Evolutionary conservation across 2,329 filamentous ascomycete genomes (phyloP).

Genomic region (Fusarium hostae): DNA sequence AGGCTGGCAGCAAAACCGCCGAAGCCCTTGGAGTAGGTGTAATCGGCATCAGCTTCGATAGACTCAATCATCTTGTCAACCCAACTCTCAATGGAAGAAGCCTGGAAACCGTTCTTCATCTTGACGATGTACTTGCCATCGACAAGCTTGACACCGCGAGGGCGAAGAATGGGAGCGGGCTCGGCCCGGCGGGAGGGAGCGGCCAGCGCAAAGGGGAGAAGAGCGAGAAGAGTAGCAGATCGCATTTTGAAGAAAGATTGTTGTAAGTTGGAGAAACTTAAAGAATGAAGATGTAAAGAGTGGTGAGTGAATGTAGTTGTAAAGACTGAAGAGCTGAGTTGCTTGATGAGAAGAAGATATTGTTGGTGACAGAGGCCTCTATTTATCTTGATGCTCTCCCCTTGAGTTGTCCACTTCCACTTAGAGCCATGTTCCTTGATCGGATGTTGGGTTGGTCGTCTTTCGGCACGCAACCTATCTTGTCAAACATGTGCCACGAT

Average conservation of each 20-base stretch:
- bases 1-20: slow-evolving; percentile 45
- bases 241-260: slow-evolving; percentile 45
- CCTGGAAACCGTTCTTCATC: slow-evolving; percentile 44
- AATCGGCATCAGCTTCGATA: slow-evolving; percentile 49
- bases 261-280: slow-evolving; percentile 3
- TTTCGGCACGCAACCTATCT: slow-evolving; percentile 25
- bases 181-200: slow-evolving; percentile 47
- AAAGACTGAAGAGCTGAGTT: slow-evolving; percentile 33
- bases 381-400: slow-evolving; percentile 30
- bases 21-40: slow-evolving; percentile 42
- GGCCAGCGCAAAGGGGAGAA: slow-evolving; percentile 48
- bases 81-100: slow-evolving; percentile 24
- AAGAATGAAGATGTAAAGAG: slow-evolving; percentile 18
- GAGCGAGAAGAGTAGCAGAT: slow-evolving; percentile 48
- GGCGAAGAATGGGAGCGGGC: slow-evolving; percentile 50
- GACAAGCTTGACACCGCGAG: slow-evolving; percentile 47
- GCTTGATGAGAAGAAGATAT: slow-evolving; percentile 11
- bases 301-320: slow-evolving; percentile 24
- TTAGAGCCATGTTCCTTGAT: not conserved
- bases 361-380: slow-evolving; percentile 8
- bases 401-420: not conserved
- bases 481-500: slow-evolving; percentile 26
- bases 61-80: slow-evolving; percentile 41
- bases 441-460: slow-evolving; percentile 4
- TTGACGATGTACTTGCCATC: slow-evolving; percentile 54